A percentile compares a stretch with the other conserved stretches of the same genome.
Conservation (phyloP, 2,329 filamentous ascomycete species). For the Harringtonia lauricola region DNA sequence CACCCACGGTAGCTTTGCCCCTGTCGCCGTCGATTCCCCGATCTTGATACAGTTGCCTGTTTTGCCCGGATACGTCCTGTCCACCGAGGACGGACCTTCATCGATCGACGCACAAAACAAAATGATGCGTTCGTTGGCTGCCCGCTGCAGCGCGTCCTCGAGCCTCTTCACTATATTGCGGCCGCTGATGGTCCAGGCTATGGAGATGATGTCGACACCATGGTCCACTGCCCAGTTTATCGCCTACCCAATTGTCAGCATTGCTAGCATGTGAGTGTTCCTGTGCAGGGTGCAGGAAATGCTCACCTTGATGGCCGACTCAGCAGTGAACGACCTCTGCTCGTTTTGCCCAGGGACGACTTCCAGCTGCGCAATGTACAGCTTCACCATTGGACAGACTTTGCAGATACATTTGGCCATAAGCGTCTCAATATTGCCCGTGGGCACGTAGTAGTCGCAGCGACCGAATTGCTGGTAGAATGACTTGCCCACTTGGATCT, state of each 20-base stretch:
- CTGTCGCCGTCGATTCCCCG: background rate
- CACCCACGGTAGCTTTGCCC: conserved; percentile 5
- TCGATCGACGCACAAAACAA: conserved; percentile 7
- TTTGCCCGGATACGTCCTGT: conserved; percentile 4
- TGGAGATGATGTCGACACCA: conserved; percentile 7
- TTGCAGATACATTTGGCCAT: conserved; percentile 6
- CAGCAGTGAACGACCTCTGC: conserved; percentile 3
- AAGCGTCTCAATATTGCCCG: conserved; percentile 4
- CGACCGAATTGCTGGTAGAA: conserved; percentile 5
- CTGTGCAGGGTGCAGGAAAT: background rate
- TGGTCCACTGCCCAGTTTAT: conserved; percentile 2
- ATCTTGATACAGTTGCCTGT: conserved; percentile 4
- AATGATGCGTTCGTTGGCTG: background rate
- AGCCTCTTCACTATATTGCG: background rate
- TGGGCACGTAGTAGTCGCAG: conserved; percentile 6
- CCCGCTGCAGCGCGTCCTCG: background rate
- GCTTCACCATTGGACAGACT: conserved; percentile 3
- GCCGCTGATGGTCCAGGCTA: conserved; percentile 7
- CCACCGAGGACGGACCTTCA: conserved; percentile 1
- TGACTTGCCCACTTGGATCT: conserved; percentile 6
- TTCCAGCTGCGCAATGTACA: conserved; percentile 8
- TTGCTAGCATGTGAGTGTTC: background rate
- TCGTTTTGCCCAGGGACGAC: conserved; percentile 1
- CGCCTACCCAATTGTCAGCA: background rate
- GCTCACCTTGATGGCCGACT: conserved; percentile 3